Evolutionary conservation across 169 alveolate species (phyloP), one percentile per base, ranked within the genome.

Genomic region (Plasmodium gallinaceum): DNA sequence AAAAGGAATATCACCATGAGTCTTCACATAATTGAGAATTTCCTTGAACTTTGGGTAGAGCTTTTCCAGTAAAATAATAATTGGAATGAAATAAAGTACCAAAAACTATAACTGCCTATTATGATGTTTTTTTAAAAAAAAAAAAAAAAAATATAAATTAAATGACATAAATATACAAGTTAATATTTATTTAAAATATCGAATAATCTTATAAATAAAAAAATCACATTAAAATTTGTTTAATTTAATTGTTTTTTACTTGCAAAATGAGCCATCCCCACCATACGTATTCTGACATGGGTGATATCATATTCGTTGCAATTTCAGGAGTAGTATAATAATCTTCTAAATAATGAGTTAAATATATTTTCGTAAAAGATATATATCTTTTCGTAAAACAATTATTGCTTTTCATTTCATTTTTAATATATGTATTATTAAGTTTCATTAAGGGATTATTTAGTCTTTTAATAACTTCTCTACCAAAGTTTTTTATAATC

Each of bases 11-110:
- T 80, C 80, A 88, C 92, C 88, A 90, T 60, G 94, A 92, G 76
- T 95, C 97, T 61, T 95, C 95, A 83, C 96, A 93, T 32, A 95
- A 91, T 51, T 95, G 97, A 0, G 97, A 86, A 61, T 95, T 92
- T 7, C 96, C 96, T 58, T 93, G 95, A 20, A 93, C 92, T 74
- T 95, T 95, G 43, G 97, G 97, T 24, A 95, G 73, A 0, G 94
- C 88, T 37, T 95, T 94, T 7, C 97, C 97, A 45, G 96, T 87
- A 68, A 95, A 95, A 74, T 95, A 95, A 88, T 95, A 95, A 74
- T 95, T 95, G 9, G 97, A 88, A 60, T 95, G 97, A 46, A 95
- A 64, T 62, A 94, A 71, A 18, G 92, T 69, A 0, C 97, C 97
- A 74, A 95, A 90, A 62, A 94, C 90, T 18, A 94, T 76, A 37